These are phyloP conservation scores for Aspergillus sp. DNA, from an alignment of 2,329 filamentous ascomycete species.

Conservation along the genomic window DNA sequence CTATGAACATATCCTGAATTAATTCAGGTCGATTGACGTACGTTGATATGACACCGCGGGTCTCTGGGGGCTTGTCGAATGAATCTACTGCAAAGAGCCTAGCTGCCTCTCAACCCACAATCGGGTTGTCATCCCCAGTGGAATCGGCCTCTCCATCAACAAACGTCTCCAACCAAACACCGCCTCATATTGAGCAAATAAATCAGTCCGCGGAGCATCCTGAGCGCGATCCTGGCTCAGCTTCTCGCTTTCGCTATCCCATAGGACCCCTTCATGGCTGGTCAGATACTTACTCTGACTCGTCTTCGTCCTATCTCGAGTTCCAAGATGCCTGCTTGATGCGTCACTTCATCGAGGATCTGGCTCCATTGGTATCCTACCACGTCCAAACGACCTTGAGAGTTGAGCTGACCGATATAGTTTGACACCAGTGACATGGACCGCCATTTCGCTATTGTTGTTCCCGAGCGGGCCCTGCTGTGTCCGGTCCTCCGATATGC, in stretches of 20 bases:
- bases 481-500: constrained; percentile 9
- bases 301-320: not conserved
- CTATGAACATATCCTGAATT: not conserved
- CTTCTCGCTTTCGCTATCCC: constrained; percentile 1
- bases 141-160: not conserved
- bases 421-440: constrained; percentile 10
- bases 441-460: constrained; percentile 6
- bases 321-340: constrained; percentile 8
- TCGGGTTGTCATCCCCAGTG: not conserved
- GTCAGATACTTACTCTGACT: constrained; percentile 1
- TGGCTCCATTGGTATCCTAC: not conserved
- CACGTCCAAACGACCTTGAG: too few species aligned
- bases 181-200: not conserved
- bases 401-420: not conserved
- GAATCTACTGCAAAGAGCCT: not conserved
- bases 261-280: constrained; percentile 1
- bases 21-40: not conserved
- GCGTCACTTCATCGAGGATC: constrained; percentile 5
- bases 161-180: not conserved
- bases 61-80: not conserved
- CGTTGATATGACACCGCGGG: not conserved
- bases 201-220: not conserved
- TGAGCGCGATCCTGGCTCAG: not conserved
- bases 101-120: not conserved
- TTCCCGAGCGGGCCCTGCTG: constrained; percentile 7